Conservation (phyloP, 257 asterid genomes). For the Avicennia marina region DNA sequence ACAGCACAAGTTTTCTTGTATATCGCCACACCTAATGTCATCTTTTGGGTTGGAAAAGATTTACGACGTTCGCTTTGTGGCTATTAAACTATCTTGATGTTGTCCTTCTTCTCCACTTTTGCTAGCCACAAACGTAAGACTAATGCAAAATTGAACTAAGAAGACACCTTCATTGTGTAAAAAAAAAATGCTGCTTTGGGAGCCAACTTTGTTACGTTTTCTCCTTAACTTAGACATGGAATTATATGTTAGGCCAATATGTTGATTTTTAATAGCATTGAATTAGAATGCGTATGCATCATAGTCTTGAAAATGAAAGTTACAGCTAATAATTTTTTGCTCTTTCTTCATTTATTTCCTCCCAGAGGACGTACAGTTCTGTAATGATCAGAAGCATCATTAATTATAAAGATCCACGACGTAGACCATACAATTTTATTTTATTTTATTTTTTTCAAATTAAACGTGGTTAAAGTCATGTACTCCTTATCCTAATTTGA, state of each 20-base stretch:
- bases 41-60: not conserved
- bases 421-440: slow-evolving; percentile 15
- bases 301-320: slow-evolving; percentile 19
- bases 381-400: slow-evolving; percentile 25
- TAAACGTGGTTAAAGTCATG: slow-evolving; percentile 12
- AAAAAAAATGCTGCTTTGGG: slow-evolving; percentile 9
- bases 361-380: slow-evolving; percentile 23
- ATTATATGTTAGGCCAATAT: slow-evolving; percentile 20
- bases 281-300: slow-evolving; percentile 8
- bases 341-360: no score
- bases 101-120: no score
- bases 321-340: slow-evolving; percentile 25
- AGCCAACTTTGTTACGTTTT: slow-evolving; percentile 23
- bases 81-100: no score
- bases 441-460: slow-evolving; percentile 17
- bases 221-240: slow-evolving; percentile 20
- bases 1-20: not conserved
- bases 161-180: not conserved
- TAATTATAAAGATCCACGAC: slow-evolving; percentile 29
- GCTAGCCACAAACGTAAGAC: no score
- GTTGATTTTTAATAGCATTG: slow-evolving; percentile 18
- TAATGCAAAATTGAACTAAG: not conserved
- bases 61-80: no score
- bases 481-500: slow-evolving; percentile 3
- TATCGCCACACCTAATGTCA: not conserved